Evolutionary conservation across 2,329 filamentous ascomycete genomes (phyloP).

Genomic region (Xylaria sp.): DNA sequence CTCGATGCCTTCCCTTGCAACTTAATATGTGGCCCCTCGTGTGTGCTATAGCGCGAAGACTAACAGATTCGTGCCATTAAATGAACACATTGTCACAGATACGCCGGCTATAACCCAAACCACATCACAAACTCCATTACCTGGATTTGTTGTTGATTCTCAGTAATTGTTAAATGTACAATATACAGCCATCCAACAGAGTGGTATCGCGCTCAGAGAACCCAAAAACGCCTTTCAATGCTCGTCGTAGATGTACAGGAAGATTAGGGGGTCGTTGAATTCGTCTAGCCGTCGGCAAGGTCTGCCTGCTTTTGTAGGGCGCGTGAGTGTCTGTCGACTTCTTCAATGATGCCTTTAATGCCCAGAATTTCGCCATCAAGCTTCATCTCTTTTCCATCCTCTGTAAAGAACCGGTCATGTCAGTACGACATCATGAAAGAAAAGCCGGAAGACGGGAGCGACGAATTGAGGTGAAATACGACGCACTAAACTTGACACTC

Average conservation of each 20-base stretch:
- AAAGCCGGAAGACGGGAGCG: background rate
- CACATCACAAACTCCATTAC: background rate
- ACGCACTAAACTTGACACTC: slow-evolving; percentile 85
- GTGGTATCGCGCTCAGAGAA: slow-evolving; percentile 29
- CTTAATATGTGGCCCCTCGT: background rate
- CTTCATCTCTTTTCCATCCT: slow-evolving; percentile 91
- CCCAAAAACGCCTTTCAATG: slow-evolving; percentile 42
- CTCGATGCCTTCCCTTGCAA: background rate
- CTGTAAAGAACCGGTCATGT: slow-evolving; percentile 55
- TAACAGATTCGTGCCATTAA: background rate
- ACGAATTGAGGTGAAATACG: background rate
- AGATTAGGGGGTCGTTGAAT: slow-evolving; percentile 22
- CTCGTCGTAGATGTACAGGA: slow-evolving; percentile 36
- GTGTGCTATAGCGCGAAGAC: background rate
- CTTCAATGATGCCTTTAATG: slow-evolving; percentile 86
- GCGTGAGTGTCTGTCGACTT: slow-evolving; percentile 90
- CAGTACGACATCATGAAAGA: slow-evolving; percentile 11
- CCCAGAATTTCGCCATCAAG: slow-evolving; percentile 83
- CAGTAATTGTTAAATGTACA: slow-evolving; percentile 6
- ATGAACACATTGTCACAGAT: background rate
- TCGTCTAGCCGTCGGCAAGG: slow-evolving; percentile 60
- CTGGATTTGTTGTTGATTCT: background rate
- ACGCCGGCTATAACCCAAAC: background rate
- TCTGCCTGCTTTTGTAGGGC: slow-evolving; percentile 84
- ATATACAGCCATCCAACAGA: slow-evolving; percentile 17